These are phyloP conservation scores for Rhizopus stolonifer DNA, from an alignment of 371 early-diverging fungal species.

Conservation along the genomic window DNA sequence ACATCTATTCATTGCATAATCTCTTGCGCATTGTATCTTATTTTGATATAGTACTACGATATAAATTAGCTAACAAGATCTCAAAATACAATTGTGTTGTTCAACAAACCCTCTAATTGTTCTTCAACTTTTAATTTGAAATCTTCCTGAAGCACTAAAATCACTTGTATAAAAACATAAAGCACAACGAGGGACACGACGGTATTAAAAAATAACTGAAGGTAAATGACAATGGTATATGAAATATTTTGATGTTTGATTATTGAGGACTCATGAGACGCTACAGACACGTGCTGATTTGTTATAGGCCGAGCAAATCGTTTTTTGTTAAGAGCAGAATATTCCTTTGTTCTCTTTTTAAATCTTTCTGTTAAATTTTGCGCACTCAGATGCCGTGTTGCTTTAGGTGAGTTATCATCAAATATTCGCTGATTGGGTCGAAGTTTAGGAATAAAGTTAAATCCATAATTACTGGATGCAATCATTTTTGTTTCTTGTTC, in stretches of 20 bases:
- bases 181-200: slow-evolving; percentile 53
- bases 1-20: slow-evolving; percentile 78
- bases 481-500: not conserved
- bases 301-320: not conserved
- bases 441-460: slow-evolving; percentile 25
- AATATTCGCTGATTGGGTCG: slow-evolving; percentile 20
- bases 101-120: slow-evolving; percentile 50
- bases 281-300: not conserved
- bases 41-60: slow-evolving; percentile 55
- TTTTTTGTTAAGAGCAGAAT: not conserved
- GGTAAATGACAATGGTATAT: slow-evolving; percentile 42
- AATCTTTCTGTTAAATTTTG: slow-evolving; percentile 16
- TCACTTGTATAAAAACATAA: slow-evolving; percentile 56
- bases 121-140: slow-evolving; percentile 68
- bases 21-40: slow-evolving; percentile 64
- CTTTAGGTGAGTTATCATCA: slow-evolving; percentile 11
- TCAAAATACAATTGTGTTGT: not conserved
- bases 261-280: slow-evolving; percentile 7
- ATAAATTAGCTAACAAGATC: not conserved
- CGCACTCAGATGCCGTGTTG: slow-evolving; percentile 1
- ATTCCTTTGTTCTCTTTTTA: slow-evolving; percentile 5
- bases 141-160: slow-evolving; percentile 66
- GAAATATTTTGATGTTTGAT: slow-evolving; percentile 25
- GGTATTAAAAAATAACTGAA: slow-evolving; percentile 63
- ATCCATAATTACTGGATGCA: slow-evolving; percentile 13